These are phyloP conservation scores for Aspergillus nanangensis DNA, from an alignment of 495 filamentous ascomycete species.

Conservation along the genomic window DNA sequence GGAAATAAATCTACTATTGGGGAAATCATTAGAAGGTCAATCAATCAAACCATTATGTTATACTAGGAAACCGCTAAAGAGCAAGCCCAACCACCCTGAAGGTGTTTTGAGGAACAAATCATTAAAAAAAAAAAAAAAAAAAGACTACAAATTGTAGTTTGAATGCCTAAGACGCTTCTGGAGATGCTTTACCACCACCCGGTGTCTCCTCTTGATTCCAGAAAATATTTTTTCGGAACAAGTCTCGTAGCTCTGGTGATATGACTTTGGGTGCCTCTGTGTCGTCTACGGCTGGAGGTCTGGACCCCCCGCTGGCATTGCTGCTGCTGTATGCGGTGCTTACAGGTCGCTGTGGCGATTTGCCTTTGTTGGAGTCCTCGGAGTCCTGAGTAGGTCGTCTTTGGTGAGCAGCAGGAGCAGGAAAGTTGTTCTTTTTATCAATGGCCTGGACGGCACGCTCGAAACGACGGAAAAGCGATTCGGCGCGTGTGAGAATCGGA, in stretches of 20 bases:
- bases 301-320: no score
- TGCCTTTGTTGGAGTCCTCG: constrained; percentile 22
- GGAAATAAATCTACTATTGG: no score
- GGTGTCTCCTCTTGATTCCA: constrained; percentile 23
- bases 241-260: constrained; percentile 69
- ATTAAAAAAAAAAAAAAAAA: no score
- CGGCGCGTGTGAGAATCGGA: constrained; percentile 78
- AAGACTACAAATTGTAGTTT: no score
- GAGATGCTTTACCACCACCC: neutral
- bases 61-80: no score
- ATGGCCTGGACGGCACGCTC: constrained; percentile 80
- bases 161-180: no score
- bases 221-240: constrained; percentile 67
- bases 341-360: constrained; percentile 23
- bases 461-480: constrained; percentile 83
- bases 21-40: no score
- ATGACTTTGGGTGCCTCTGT: constrained; percentile 51
- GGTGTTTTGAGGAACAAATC: no score
- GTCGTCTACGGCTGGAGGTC: no score
- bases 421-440: constrained; percentile 81
- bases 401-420: constrained; percentile 57
- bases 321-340: constrained; percentile 18
- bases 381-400: constrained; percentile 30
- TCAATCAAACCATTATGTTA: no score
- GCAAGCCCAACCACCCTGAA: no score